phyloP scores from a whole-genome alignment of 2,329 filamentous ascomycete genomes.

The Metarhizium rileyi region DNA sequence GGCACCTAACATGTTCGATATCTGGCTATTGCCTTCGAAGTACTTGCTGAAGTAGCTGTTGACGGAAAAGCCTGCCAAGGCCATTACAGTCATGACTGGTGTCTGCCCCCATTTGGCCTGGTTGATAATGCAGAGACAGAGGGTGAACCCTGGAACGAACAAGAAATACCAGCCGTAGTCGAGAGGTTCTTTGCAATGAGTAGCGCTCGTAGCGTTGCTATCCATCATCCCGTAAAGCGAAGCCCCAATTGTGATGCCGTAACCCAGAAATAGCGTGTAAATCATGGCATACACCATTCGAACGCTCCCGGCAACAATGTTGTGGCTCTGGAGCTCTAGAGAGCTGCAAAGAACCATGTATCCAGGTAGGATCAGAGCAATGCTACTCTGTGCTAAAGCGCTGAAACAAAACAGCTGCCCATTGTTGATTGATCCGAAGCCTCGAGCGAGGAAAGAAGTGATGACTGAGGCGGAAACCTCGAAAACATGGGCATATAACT shows the following conservation, averaged over 20 bases:
- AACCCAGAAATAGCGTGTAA: conserved; percentile 64
- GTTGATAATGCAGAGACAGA: conserved; percentile 70
- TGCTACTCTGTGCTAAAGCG: conserved; percentile 61
- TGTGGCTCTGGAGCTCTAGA: conserved; percentile 60
- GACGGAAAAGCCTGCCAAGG: conserved; percentile 63
- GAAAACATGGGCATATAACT: conserved; percentile 51
- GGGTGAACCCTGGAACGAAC: conserved; percentile 65
- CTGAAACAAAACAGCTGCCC: conserved; percentile 60
- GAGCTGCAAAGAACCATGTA: conserved; percentile 35
- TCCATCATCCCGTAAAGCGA: conserved; percentile 58
- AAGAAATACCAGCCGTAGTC: conserved; percentile 46
- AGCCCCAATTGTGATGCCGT: conserved; percentile 62
- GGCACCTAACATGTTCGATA: conserved; percentile 69
- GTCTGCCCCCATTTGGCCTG: conserved; percentile 73
- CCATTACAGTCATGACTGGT: conserved; percentile 66
- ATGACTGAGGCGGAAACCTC: conserved; percentile 49
- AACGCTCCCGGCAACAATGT: conserved; percentile 62
- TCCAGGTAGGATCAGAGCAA: conserved; percentile 64
- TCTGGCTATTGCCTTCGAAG: conserved; percentile 61
- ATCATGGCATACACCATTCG: conserved; percentile 69
- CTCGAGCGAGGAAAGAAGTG: conserved; percentile 60
- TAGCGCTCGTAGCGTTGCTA: conserved; percentile 36
- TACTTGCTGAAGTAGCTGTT: conserved; percentile 62
- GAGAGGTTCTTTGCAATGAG: conserved; percentile 35
- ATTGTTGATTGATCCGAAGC: conserved; percentile 53